Evolutionary conservation across 345 rosid species (phyloP).

Genomic region (Salix exigua): DNA sequence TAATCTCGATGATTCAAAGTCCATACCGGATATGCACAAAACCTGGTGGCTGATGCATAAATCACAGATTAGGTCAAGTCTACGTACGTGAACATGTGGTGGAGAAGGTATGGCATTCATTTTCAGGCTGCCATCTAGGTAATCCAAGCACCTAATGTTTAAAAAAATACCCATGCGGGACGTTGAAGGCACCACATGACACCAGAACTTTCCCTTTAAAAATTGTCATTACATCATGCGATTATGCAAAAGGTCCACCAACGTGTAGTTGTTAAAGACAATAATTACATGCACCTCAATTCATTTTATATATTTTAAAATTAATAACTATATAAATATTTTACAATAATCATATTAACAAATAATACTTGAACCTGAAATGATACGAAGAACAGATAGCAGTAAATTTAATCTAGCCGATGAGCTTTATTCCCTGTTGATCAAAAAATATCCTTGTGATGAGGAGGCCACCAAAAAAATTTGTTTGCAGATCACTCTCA

Average conservation of each 20-base stretch:
- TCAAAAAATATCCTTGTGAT: background rate
- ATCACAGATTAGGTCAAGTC: background rate
- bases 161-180: background rate
- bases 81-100: background rate
- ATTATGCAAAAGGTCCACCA: background rate
- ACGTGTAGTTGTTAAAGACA: too few relatives aligned
- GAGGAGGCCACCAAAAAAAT: too few relatives aligned
- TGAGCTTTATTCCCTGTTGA: background rate
- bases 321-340: too few relatives aligned
- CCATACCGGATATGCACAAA: background rate
- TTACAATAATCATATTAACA: too few relatives aligned
- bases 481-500: background rate
- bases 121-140: background rate
- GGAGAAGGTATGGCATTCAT: background rate
- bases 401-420: too few relatives aligned
- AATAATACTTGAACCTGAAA: too few relatives aligned
- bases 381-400: too few relatives aligned
- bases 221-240: background rate
- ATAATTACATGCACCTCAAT: rapidly evolving
- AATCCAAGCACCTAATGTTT: too few relatives aligned
- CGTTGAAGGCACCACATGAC: background rate
- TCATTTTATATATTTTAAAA: too few relatives aligned
- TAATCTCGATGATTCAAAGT: background rate
- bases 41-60: background rate
- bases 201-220: background rate